Evolutionary conservation across 495 filamentous ascomycete species (phyloP).

Genomic region (Neurospora hispaniola): DNA sequence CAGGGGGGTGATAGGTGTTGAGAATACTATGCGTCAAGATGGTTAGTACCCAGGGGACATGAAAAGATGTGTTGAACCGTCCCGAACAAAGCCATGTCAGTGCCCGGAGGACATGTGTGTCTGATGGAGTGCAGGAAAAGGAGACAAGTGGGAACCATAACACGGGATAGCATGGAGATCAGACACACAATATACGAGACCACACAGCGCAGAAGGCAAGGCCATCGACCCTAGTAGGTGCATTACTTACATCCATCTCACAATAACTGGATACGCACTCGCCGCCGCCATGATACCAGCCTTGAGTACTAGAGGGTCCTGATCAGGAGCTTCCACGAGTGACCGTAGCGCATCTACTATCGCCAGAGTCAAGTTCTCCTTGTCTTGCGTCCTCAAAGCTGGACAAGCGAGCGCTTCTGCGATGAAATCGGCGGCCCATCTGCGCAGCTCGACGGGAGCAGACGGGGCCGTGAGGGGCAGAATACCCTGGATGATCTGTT

Average conservation of each 20-base stretch:
- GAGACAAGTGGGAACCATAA: conserved; percentile 4
- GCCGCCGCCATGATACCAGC: conserved; percentile 74
- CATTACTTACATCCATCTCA: conserved; percentile 82
- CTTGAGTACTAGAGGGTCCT: conserved; percentile 68
- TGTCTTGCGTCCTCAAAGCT: conserved; percentile 56
- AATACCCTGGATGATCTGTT: conserved; percentile 79
- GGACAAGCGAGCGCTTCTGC: conserved; percentile 93
- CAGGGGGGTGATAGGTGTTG: conserved; percentile 63
- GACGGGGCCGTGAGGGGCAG: conserved; percentile 77
- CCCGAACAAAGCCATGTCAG: background rate
- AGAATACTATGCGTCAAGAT: conserved; percentile 51
- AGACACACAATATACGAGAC: conserved; percentile 16
- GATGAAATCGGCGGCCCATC: conserved; percentile 95
- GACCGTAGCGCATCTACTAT: conserved; percentile 61
- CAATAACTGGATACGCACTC: conserved; percentile 81
- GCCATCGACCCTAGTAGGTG: background rate
- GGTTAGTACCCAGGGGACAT: background rate
- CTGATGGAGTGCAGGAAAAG: background rate
- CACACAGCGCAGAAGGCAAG: conserved; percentile 6
- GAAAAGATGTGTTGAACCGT: background rate
- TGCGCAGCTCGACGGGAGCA: conserved; percentile 63
- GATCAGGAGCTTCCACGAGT: conserved; percentile 59
- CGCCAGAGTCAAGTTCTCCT: conserved; percentile 59
- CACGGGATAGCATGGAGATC: conserved; percentile 10
- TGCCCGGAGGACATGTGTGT: background rate